phyloP scores from a whole-genome alignment of 2,329 filamentous ascomycete genomes.

The Ploettnerulaceae sp. region DNA sequence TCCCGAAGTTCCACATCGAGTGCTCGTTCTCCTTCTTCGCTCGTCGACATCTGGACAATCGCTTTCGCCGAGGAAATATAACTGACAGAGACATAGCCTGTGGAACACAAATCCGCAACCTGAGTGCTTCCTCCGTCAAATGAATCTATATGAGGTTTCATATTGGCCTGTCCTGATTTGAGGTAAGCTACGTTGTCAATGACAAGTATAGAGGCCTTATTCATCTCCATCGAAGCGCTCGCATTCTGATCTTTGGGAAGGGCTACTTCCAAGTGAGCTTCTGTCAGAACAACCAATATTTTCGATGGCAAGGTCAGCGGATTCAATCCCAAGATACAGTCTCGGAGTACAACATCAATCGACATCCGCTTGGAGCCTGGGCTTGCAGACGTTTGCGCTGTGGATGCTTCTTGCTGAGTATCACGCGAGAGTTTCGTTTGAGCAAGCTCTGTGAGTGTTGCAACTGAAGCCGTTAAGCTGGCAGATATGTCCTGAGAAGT shows the following conservation, averaged over 20 bases:
- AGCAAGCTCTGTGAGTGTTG: conserved; percentile 64
- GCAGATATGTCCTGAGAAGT: conserved; percentile 69
- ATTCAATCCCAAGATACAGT: conserved; percentile 81
- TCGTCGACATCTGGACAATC: conserved; percentile 52
- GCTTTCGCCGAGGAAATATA: conserved; percentile 79
- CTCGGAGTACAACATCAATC: conserved; percentile 70
- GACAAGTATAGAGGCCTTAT: conserved; percentile 76
- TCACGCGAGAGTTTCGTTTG: conserved; percentile 38
- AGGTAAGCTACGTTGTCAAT: conserved; percentile 66
- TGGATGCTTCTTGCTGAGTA: conserved; percentile 9
- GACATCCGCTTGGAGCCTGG: conserved; percentile 51
- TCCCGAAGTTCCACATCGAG: conserved; percentile 79
- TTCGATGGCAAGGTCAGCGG: conserved; percentile 73
- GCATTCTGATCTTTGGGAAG: conserved; percentile 62
- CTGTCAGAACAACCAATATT: conserved; percentile 70
- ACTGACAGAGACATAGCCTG: conserved; percentile 81
- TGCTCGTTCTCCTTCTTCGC: conserved; percentile 55
- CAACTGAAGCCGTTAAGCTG: conserved; percentile 73
- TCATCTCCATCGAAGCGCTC: conserved; percentile 61
- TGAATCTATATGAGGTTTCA: conserved; percentile 25
- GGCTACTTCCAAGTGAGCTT: conserved; percentile 65
- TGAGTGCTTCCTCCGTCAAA: conserved; percentile 39
- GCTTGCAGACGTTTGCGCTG: conserved; percentile 1
- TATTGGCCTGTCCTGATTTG: conserved; percentile 9
- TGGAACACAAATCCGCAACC: conserved; percentile 52